Evolutionary conservation across 371 early-diverging fungal species (phyloP).

Genomic region (Fennellomyces sp.): DNA sequence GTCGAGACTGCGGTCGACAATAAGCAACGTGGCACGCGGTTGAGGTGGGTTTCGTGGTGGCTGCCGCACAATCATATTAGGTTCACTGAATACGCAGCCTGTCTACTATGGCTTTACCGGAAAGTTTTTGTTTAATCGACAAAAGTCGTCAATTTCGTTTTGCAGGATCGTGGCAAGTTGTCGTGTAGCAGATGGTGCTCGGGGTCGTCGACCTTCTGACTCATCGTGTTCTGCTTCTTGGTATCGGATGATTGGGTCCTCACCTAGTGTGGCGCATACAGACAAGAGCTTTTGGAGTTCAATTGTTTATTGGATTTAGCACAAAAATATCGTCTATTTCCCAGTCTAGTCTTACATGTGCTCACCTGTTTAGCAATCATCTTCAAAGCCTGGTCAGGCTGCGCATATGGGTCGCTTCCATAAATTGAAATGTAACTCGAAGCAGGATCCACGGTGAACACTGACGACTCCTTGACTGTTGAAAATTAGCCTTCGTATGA

Average conservation of each 20-base stretch:
- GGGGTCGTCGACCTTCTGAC: constrained; percentile 18
- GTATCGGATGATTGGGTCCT: constrained; percentile 88
- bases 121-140: constrained; percentile 58
- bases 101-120: constrained; percentile 50
- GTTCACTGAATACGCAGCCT: too few species aligned
- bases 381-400: constrained; percentile 62
- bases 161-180: constrained; percentile 72
- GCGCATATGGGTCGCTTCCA: constrained; percentile 37
- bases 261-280: constrained; percentile 79
- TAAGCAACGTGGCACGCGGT: constrained; percentile 76
- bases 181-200: constrained; percentile 15
- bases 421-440: constrained; percentile 69
- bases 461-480: constrained; percentile 76
- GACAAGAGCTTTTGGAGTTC: constrained; percentile 55
- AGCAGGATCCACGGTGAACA: constrained; percentile 78
- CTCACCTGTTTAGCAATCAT: constrained; percentile 73
- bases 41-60: constrained; percentile 50
- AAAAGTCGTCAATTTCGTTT: constrained; percentile 69
- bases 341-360: neutral
- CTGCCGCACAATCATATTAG: constrained; percentile 17
- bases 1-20: constrained; percentile 92
- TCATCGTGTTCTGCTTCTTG: constrained; percentile 65
- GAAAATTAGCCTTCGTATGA: neutral
- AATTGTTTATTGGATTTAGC: neutral
- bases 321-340: neutral